Evolutionary conservation across 73 alveolate genomes (phyloP).

Genomic region (Paramecium biaurelia): DNA sequence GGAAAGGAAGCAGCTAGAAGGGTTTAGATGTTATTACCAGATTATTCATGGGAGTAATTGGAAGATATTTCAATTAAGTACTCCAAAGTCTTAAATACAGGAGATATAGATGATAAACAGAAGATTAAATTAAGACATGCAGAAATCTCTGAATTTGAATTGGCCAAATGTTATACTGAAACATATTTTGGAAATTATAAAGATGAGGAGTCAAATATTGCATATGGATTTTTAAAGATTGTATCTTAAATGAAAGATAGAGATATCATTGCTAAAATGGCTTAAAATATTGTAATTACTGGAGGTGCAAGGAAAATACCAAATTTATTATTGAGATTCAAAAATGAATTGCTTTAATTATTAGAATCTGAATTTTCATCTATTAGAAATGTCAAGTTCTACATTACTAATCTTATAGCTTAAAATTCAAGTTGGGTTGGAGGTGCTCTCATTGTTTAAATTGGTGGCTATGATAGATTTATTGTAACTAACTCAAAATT

Average conservation of each 20-base stretch:
- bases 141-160: conserved; percentile 8
- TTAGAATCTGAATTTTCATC: neutral
- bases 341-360: neutral
- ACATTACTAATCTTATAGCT: neutral
- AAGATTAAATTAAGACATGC: neutral
- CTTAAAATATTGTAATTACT: neutral
- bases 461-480: conserved; percentile 40
- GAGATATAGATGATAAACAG: neutral
- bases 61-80: conserved; percentile 7
- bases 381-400: neutral
- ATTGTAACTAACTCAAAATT: neutral
- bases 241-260: neutral
- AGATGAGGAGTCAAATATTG: conserved; percentile 36
- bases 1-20: neutral
- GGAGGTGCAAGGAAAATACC: conserved; percentile 5
- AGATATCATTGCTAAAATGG: neutral
- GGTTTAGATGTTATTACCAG: neutral
- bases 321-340: neutral
- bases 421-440: conserved; percentile 9
- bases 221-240: conserved; percentile 12
- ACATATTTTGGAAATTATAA: conserved; percentile 21
- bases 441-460: neutral
- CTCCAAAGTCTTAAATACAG: neutral
- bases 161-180: neutral
- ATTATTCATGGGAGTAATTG: neutral